A percentile compares a stretch with the other conserved stretches of the same genome.
Conservation (phyloP, 2,329 filamentous ascomycete species). For the Knufia petricola region DNA sequence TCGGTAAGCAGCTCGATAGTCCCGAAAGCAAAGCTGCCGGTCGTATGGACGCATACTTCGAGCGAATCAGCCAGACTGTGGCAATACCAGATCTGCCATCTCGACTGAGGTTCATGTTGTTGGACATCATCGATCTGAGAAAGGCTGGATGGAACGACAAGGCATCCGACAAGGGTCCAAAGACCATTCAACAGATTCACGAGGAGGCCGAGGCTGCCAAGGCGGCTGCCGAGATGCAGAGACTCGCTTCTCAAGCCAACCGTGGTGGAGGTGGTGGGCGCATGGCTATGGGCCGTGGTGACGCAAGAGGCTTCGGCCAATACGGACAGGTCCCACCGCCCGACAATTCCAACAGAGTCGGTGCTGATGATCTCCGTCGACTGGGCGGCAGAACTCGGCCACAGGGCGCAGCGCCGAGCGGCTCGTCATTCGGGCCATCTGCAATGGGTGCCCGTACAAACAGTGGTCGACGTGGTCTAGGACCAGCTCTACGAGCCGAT, state of each 20-base stretch:
- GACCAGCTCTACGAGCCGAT: conserved; percentile 62
- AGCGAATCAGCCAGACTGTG: conserved; percentile 72
- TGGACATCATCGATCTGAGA: conserved; percentile 85
- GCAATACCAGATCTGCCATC: conserved; percentile 69
- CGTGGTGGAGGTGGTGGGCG: conserved; percentile 61
- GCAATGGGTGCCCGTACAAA: conserved; percentile 84
- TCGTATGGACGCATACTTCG: conserved; percentile 91
- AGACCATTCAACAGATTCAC: conserved; percentile 89
- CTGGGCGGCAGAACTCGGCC: conserved; percentile 56
- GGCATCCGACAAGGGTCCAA: conserved; percentile 85
- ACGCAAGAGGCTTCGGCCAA: conserved; percentile 73
- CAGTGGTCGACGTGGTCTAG: conserved; percentile 69
- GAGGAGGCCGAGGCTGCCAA: conserved; percentile 67
- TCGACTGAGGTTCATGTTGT: conserved; percentile 89
- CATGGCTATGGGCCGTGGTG: conserved; percentile 67
- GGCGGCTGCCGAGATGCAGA: conserved; percentile 66
- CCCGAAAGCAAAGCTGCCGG: conserved; percentile 61
- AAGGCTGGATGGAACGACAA: conserved; percentile 71
- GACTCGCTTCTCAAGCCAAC: conserved; percentile 39
- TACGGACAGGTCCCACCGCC: conserved; percentile 61
- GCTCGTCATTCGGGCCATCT: conserved; percentile 62
- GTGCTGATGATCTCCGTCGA: conserved; percentile 81
- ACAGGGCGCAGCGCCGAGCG: conserved; percentile 47
- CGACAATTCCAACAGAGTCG: conserved; percentile 68
- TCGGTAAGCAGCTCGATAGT: conserved; percentile 79